Conservation (phyloP, 208 protist species). For the Trichomonas vaginalis region DNA sequence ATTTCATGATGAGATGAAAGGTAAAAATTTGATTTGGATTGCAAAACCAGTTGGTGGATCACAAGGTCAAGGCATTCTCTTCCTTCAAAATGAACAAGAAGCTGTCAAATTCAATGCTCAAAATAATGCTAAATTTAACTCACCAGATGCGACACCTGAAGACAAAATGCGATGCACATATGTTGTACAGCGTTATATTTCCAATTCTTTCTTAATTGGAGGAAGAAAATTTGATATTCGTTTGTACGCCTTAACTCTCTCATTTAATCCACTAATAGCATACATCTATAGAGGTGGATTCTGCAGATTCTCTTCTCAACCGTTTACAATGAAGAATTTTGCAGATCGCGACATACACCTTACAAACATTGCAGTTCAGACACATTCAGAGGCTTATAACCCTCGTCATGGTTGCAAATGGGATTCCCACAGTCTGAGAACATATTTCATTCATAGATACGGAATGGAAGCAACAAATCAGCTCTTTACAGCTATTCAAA, state of each 20-base stretch:
- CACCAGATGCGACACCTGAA: not conserved
- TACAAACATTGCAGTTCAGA: constrained; percentile 14
- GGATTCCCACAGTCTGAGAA: not conserved
- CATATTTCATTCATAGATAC: not conserved
- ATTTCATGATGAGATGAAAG: not conserved
- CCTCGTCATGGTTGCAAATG: not conserved
- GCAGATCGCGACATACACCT: constrained; percentile 11
- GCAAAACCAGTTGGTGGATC: not conserved
- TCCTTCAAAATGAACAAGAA: not conserved
- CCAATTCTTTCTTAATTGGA: not conserved
- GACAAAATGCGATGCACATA: not conserved
- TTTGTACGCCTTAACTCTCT: constrained; percentile 22
- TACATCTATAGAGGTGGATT: constrained; percentile 24
- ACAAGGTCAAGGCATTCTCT: not conserved
- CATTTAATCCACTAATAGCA: constrained; percentile 20
- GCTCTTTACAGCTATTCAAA: constrained; percentile 7
- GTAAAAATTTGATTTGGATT: not conserved
- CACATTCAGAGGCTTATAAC: not conserved
- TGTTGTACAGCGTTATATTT: not conserved
- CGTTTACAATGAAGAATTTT: not conserved
- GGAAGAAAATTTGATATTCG: constrained; percentile 26
- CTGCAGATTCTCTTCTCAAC: not conserved
- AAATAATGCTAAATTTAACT: not conserved
- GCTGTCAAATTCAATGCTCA: not conserved
- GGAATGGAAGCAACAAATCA: not conserved